Conservation (phyloP, 371 early-diverging fungal species). For the Dentiscutata heterogama region DNA sequence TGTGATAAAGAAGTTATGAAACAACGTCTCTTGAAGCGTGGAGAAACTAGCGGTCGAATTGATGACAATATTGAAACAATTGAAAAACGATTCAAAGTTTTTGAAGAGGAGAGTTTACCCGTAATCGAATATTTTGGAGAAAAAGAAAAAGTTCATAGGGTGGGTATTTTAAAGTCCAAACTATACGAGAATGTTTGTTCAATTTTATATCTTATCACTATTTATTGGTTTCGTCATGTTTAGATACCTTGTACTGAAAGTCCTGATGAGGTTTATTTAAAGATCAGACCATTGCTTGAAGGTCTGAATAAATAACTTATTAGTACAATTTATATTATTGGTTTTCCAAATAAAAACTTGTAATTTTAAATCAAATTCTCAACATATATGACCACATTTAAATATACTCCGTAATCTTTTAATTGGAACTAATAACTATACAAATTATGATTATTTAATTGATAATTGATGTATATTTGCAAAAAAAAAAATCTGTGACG, state of each 20-base stretch:
- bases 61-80: constrained; percentile 98
- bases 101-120: constrained; percentile 86
- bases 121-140: constrained; percentile 87
- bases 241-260: constrained; percentile 22
- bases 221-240: neutral
- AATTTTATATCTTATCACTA: neutral
- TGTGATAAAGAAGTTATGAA: constrained; percentile 93
- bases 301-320: neutral
- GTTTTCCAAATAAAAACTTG: too few relatives aligned
- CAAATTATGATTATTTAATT: too few relatives aligned
- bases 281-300: constrained; percentile 3
- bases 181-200: neutral
- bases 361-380: too few relatives aligned
- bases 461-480: too few relatives aligned
- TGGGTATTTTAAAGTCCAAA: neutral
- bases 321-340: neutral
- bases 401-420: too few relatives aligned
- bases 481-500: too few relatives aligned
- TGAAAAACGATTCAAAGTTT: constrained; percentile 92
- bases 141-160: constrained; percentile 77
- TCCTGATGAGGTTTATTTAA: constrained; percentile 11
- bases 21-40: constrained; percentile 87
- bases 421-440: too few relatives aligned
- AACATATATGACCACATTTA: too few relatives aligned
- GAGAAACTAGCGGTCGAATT: constrained; percentile 91